These are phyloP conservation scores for Malus asiatica DNA, from an alignment of 306 rosid genomes.

Conservation along the genomic window DNA sequence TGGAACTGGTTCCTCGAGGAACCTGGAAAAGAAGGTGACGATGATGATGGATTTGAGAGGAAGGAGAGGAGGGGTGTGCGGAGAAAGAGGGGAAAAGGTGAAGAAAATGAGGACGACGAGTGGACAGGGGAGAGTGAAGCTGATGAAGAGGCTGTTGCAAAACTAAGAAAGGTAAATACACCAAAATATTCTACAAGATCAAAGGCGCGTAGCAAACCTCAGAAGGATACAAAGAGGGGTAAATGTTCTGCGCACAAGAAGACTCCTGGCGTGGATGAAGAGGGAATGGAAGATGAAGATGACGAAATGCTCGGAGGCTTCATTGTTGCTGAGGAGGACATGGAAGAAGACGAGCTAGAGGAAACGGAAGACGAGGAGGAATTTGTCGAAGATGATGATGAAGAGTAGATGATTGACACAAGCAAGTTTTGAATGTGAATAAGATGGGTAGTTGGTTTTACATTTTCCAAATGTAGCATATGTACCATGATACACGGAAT, in stretches of 20 bases:
- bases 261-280: constrained; percentile 5
- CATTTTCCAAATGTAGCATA: not conserved
- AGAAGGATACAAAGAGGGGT: constrained; percentile 16
- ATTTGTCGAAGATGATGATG: constrained; percentile 27
- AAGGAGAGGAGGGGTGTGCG: constrained; percentile 13
- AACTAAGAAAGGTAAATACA: constrained; percentile 28
- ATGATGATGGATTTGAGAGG: constrained; percentile 31
- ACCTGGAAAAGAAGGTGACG: constrained; percentile 31
- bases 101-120: constrained; percentile 44
- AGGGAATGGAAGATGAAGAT: constrained; percentile 27
- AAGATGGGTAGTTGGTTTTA: not conserved
- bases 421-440: not conserved
- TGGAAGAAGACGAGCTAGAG: constrained; percentile 24
- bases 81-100: constrained; percentile 39
- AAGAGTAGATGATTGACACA: constrained; percentile 6
- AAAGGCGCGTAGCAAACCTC: constrained; percentile 20
- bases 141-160: constrained; percentile 34
- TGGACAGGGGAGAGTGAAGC: constrained; percentile 69
- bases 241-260: constrained; percentile 30
- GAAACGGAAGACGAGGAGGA: constrained; percentile 32
- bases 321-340: constrained; percentile 51
- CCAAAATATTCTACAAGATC: constrained; percentile 60
- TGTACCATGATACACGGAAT: not conserved
- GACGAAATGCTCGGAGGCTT: constrained; percentile 65
- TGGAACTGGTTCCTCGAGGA: constrained; percentile 91